A percentile compares a stretch with the other conserved stretches of the same genome.
Evolutionary conservation across 2,329 filamentous ascomycete genomes (phyloP).

Genomic region (Leptographium procerum): DNA sequence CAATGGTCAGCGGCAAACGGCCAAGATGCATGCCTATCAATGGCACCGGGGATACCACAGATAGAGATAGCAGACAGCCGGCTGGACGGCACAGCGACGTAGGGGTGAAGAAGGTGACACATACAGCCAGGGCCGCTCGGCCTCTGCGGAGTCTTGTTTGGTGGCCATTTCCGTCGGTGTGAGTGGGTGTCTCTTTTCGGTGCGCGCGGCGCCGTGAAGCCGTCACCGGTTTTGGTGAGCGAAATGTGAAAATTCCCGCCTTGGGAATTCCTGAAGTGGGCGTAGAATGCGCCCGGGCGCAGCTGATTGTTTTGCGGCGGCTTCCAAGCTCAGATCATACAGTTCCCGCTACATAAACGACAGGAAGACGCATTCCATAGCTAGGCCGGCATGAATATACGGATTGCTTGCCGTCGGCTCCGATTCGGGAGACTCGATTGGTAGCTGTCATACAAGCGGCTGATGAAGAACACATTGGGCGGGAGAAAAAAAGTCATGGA

Average conservation of each 20-base stretch:
- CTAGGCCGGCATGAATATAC: slow-evolving; percentile 4
- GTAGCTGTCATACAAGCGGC: slow-evolving; percentile 8
- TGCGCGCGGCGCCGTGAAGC: not conserved
- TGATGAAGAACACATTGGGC: slow-evolving; percentile 11
- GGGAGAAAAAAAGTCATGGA: not conserved
- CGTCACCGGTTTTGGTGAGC: not conserved
- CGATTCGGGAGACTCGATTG: slow-evolving; percentile 5
- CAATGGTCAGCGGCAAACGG: not conserved
- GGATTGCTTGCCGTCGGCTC: slow-evolving; percentile 3
- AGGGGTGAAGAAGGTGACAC: not conserved
- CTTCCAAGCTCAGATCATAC: slow-evolving; percentile 13
- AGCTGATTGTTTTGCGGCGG: not conserved
- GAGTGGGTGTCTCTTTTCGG: not conserved
- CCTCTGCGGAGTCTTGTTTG: slow-evolving; percentile 5
- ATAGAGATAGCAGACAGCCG: not conserved
- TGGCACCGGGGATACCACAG: not conserved
- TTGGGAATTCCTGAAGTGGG: not conserved
- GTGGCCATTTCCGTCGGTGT: not conserved
- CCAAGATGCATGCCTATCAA: too few species aligned
- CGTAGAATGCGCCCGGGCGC: not conserved
- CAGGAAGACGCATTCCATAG: slow-evolving; percentile 11
- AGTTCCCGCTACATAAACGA: slow-evolving; percentile 4
- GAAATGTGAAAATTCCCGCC: not conserved
- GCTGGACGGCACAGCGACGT: too few species aligned
- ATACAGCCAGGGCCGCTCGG: slow-evolving; percentile 12